phyloP scores from a whole-genome alignment of 345 rosid genomes.

The Citrus sinensis region DVS_A1.0 CM039162.1:31412501-31413000 shows the following conservation, averaged over 20 bases:
- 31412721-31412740: constrained; percentile 22
- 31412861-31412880: neutral
- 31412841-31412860: neutral
- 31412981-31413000: neutral
- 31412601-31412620: constrained; percentile 43
- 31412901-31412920: neutral
- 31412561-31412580: constrained; percentile 73
- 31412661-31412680: constrained; percentile 75
- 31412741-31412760: constrained; percentile 26
- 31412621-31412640: constrained; percentile 66
- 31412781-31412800: constrained; percentile 20
- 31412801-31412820: constrained; percentile 5
- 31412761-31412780: constrained; percentile 19
- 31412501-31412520: neutral
- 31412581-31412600: constrained; percentile 51
- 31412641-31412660: constrained; percentile 51
- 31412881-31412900: neutral
- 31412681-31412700: constrained; percentile 55
- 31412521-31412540: neutral
- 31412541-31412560: constrained; percentile 80
- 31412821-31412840: neutral
- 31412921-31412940: neutral
- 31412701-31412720: constrained; percentile 48
- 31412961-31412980: neutral
- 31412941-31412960: neutral